phyloP scores from a whole-genome alignment of 2,329 filamentous ascomycete genomes.

The Stagonosporopsis vannaccii region DNA sequence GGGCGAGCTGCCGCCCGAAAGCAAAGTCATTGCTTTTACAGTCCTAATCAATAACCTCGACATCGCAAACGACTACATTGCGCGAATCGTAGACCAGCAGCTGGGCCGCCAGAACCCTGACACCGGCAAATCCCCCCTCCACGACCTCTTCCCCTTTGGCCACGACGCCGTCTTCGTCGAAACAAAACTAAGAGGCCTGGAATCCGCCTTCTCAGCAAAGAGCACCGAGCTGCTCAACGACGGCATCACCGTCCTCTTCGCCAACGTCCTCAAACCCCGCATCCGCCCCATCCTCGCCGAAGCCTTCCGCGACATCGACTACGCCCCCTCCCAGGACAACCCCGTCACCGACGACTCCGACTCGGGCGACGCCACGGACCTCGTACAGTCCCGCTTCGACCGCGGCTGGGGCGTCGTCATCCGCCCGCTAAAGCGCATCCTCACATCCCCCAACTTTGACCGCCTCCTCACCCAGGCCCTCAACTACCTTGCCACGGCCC shows the following conservation, averaged over 20 bases:
- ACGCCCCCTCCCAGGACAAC: conserved; percentile 70
- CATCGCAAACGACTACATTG: conserved; percentile 87
- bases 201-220: conserved; percentile 77
- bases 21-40: conserved; percentile 86
- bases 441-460: conserved; percentile 79
- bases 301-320: conserved; percentile 91
- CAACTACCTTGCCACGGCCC: conserved; percentile 74
- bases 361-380: conserved; percentile 61
- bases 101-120: conserved; percentile 54
- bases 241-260: conserved; percentile 84
- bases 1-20: conserved; percentile 84
- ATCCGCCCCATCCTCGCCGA: conserved; percentile 85
- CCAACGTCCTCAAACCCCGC: conserved; percentile 84
- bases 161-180: conserved; percentile 75
- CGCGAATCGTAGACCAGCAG: conserved; percentile 79
- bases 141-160: conserved; percentile 78
- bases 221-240: conserved; percentile 83
- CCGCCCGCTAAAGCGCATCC: conserved; percentile 81
- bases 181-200: conserved; percentile 71
- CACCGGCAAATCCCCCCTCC: conserved; percentile 49
- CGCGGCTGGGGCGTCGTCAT: conserved; percentile 86
- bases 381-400: conserved; percentile 81
- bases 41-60: conserved; percentile 96
- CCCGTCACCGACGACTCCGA: conserved; percentile 53
- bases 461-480: conserved; percentile 78